These are phyloP conservation scores for Globisporangium cylindrosporum DNA, from an alignment of 352 stramenopile genomes.

Conservation along the genomic window DNA sequence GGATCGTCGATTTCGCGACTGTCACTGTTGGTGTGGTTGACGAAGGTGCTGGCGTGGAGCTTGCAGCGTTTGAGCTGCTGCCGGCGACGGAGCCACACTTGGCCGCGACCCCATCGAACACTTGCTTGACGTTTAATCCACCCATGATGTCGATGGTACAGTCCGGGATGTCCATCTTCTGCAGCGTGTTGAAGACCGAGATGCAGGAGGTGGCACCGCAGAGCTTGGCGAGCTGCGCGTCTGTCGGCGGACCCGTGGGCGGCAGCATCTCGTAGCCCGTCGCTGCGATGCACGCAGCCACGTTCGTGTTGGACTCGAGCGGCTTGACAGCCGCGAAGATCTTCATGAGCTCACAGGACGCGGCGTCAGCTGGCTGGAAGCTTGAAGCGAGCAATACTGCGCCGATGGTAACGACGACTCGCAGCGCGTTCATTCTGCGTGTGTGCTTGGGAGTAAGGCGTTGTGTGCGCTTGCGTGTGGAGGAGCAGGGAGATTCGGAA, in stretches of 20 bases:
- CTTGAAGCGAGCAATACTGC: conserved; percentile 11
- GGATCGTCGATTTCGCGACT: conserved; percentile 1
- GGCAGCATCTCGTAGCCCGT: conserved; percentile 38
- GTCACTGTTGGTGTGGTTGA: conserved; percentile 13
- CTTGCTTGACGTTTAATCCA: conserved; percentile 43
- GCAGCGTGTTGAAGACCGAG: conserved; percentile 24
- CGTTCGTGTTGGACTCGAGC: conserved; percentile 28
- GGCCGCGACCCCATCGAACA: conserved; percentile 16
- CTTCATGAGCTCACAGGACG: conserved; percentile 35
- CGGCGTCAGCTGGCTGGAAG: background rate
- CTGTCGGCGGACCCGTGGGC: conserved; percentile 22
- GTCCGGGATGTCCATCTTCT: conserved; percentile 37
- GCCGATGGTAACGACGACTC: background rate
- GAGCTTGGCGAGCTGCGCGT: conserved; percentile 33
- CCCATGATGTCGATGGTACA: conserved; percentile 40
- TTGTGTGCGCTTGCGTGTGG: background rate
- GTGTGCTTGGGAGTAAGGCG: background rate
- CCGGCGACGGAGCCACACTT: conserved; percentile 8
- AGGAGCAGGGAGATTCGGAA: conserved; percentile 5
- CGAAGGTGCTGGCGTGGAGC: background rate
- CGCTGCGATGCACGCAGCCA: conserved; percentile 30
- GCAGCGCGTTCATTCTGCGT: conserved; percentile 8
- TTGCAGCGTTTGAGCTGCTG: background rate
- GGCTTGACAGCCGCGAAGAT: conserved; percentile 34
- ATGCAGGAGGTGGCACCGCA: conserved; percentile 25